Conservation (phyloP, 257 asterid species). For the Scutellaria galericulata region DNA sequence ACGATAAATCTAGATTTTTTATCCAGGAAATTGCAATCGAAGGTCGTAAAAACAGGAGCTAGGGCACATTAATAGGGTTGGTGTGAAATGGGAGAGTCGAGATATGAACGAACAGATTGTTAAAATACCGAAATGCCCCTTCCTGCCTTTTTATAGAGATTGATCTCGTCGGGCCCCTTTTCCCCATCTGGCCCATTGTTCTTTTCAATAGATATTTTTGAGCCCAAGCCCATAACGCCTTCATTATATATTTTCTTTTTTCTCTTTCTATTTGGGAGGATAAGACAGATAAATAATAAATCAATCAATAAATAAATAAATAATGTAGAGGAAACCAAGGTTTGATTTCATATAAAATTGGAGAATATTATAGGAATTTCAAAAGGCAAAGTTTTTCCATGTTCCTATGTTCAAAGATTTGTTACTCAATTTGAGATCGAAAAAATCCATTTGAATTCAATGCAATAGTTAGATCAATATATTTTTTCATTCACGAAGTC, state of each 20-base stretch:
- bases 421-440: too few species aligned
- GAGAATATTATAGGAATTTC: background rate
- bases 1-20: slow-evolving; percentile 17
- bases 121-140: slow-evolving; percentile 34
- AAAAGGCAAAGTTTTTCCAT: background rate
- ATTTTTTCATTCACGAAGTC: too few species aligned
- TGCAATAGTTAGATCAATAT: too few species aligned
- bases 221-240: slow-evolving; percentile 24
- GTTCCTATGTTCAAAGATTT: too few species aligned
- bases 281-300: too few species aligned
- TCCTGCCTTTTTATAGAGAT: background rate
- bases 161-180: slow-evolving; percentile 7
- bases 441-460: too few species aligned
- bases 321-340: too few species aligned
- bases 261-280: too few species aligned
- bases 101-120: slow-evolving; percentile 23
- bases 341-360: too few species aligned
- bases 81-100: slow-evolving; percentile 25
- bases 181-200: background rate
- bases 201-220: background rate
- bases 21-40: slow-evolving; percentile 32
- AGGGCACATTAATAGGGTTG: slow-evolving; percentile 36
- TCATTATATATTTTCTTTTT: background rate
- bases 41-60: slow-evolving; percentile 15
- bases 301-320: too few species aligned